Conservation (phyloP, 208 protist genomes). For the Porcisia hertigi region DNA sequence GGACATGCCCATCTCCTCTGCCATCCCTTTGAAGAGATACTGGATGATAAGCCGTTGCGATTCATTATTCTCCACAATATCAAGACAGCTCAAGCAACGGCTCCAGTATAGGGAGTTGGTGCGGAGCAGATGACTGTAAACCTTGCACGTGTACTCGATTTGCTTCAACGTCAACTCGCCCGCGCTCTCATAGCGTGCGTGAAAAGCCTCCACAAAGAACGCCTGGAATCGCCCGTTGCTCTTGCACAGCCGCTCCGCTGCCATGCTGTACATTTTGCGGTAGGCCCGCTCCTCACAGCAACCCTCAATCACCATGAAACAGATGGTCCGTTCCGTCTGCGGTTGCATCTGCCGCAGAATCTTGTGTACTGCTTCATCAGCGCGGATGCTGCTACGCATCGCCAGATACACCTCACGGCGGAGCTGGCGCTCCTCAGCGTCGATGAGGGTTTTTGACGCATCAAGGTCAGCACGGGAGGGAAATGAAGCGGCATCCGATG, state of each 20-base stretch:
- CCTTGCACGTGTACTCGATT: conserved; percentile 97
- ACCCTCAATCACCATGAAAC: conserved; percentile 98
- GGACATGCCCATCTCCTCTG: conserved; percentile 70
- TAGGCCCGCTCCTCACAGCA: conserved; percentile 97
- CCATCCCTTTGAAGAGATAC: conserved; percentile 63
- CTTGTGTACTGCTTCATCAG: conserved; percentile 99
- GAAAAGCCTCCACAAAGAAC: conserved; percentile 88
- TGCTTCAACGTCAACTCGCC: conserved; percentile 96
- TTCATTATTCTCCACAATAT: conserved; percentile 74
- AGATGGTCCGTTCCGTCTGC: conserved; percentile 78
- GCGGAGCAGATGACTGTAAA: conserved; percentile 97
- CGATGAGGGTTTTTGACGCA: conserved; percentile 40
- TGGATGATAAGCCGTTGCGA: conserved; percentile 84
- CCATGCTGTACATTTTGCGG: conserved; percentile 95
- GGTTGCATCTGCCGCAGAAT: conserved; percentile 89
- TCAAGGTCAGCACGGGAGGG: conserved; percentile 17
- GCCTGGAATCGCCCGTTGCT: conserved; percentile 87
- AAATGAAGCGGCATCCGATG: neutral
- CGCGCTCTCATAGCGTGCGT: conserved; percentile 91
- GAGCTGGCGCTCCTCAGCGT: conserved; percentile 86
- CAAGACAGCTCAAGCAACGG: conserved; percentile 60
- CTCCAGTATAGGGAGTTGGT: conserved; percentile 96
- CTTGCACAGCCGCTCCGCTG: conserved; percentile 97
- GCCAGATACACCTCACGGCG: conserved; percentile 97
- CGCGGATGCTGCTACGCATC: conserved; percentile 96